Percentiles rank a stretch among this genome's conserved stretches.
phyloP scores from a whole-genome alignment of 208 protist genomes.

The Spongospora subterranea region DNA sequence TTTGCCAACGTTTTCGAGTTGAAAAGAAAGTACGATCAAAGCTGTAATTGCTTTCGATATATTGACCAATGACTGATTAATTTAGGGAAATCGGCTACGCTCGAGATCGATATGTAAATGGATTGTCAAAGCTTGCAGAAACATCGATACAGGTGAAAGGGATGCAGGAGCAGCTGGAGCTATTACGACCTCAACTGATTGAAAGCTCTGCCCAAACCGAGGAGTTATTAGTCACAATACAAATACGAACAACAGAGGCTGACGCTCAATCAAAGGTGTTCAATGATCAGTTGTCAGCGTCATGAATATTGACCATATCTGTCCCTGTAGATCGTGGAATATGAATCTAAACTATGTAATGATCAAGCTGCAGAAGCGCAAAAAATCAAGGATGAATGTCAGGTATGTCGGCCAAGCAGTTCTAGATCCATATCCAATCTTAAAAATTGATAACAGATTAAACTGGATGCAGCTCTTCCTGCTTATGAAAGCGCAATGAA shows the following conservation, averaged over 20 bases:
- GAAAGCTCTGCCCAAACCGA: constrained; percentile 28
- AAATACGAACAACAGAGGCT: neutral
- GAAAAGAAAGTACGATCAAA: neutral
- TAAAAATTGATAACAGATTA: neutral
- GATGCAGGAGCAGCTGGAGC: constrained; percentile 59
- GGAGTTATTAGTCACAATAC: constrained; percentile 27
- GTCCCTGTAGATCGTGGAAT: neutral
- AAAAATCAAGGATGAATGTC: constrained; percentile 46
- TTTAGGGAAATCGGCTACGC: constrained; percentile 6
- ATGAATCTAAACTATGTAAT: constrained; percentile 4
- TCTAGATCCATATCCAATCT: neutral
- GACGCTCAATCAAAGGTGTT: constrained; percentile 44
- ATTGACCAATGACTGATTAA: neutral
- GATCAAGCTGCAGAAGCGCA: constrained; percentile 26
- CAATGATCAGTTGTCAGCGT: too few species aligned
- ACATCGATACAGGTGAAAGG: constrained; percentile 31
- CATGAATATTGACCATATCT: neutral
- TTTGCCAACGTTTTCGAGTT: constrained; percentile 80
- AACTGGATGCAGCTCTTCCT: constrained; percentile 52
- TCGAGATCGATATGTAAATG: constrained; percentile 55
- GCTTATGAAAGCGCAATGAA: constrained; percentile 57
- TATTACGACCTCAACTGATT: constrained; percentile 53
- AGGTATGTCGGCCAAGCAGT: neutral
- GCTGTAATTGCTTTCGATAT: neutral
- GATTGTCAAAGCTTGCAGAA: constrained; percentile 52